A percentile compares a stretch with the other conserved stretches of the same genome.
These are phyloP conservation scores for Mycena sanguinolenta DNA, from an alignment of 768 basidiomycete genomes.

Conservation along the genomic window DNA sequence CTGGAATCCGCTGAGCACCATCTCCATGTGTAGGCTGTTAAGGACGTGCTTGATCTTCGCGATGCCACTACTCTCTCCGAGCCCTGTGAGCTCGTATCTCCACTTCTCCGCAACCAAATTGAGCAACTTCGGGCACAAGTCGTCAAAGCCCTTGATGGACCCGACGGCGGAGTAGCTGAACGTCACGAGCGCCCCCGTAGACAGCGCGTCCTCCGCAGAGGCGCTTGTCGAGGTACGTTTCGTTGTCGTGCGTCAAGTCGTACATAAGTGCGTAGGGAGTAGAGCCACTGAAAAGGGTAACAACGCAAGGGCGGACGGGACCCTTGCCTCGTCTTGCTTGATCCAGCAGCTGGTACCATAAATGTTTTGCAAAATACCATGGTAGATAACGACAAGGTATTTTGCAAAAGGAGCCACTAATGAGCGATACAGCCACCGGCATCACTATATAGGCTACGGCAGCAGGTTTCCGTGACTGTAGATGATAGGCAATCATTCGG, in stretches of 20 bases:
- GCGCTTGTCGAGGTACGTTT: slow-evolving; percentile 89
- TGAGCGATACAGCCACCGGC: no score
- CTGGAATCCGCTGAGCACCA: slow-evolving; percentile 86
- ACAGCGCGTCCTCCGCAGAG: slow-evolving; percentile 96
- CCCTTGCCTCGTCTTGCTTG: no score
- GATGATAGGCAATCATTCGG: no score
- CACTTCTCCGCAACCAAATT: slow-evolving; percentile 90
- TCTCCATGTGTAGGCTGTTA: slow-evolving; percentile 91
- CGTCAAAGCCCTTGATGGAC: slow-evolving; percentile 97
- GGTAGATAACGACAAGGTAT: no score
- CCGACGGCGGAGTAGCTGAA: slow-evolving; percentile 92
- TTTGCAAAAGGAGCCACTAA: no score
- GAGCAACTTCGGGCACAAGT: slow-evolving; percentile 94
- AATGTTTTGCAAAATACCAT: no score
- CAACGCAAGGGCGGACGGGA: slow-evolving; percentile 75
- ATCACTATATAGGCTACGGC: no score
- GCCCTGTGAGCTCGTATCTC: slow-evolving; percentile 77
- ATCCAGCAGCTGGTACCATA: no score
- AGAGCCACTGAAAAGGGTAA: slow-evolving; percentile 88
- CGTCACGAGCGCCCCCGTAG: slow-evolving; percentile 91
- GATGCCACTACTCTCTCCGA: slow-evolving; percentile 69
- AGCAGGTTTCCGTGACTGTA: no score
- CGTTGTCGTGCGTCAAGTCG: slow-evolving; percentile 98
- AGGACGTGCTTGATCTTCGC: slow-evolving; percentile 75
- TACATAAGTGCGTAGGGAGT: slow-evolving; percentile 93